Percentiles rank a stretch among this genome's conserved stretches.
phyloP scores from a whole-genome alignment of 2,329 filamentous ascomycete genomes.

The Periconia macrospinosa region DNA sequence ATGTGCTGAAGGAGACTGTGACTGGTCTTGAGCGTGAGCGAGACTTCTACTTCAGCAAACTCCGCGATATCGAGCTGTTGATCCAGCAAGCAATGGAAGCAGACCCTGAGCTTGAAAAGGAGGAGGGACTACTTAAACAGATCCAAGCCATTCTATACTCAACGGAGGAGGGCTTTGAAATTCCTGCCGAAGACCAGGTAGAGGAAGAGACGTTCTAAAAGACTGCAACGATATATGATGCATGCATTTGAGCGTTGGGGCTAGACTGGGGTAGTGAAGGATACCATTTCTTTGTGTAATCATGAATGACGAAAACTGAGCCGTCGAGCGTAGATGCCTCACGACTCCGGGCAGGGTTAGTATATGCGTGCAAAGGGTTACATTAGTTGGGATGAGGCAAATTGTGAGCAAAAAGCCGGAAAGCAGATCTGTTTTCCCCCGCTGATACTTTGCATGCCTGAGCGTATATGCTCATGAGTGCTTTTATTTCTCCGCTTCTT shows the following conservation, averaged over 20 bases:
- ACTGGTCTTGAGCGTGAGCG: conserved; percentile 90
- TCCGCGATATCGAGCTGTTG: conserved; percentile 93
- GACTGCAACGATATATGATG: conserved; percentile 11
- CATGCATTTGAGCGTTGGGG: conserved; percentile 35
- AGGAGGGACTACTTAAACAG: conserved; percentile 89
- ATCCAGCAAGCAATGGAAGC: conserved; percentile 92
- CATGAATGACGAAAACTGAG: conserved; percentile 16
- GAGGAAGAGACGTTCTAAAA: conserved; percentile 65
- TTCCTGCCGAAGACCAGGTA: conserved; percentile 75
- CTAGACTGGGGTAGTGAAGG: conserved; percentile 10
- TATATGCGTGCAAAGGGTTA: background rate
- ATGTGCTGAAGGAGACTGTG: conserved; percentile 92
- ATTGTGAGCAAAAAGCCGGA: background rate
- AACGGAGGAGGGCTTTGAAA: conserved; percentile 84
- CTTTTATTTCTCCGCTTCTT: background rate
- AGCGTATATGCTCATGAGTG: background rate
- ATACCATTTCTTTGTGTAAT: conserved; percentile 33
- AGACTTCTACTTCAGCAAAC: conserved; percentile 99
- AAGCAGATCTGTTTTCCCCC: background rate
- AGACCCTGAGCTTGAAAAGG: conserved; percentile 90
- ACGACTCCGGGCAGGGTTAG: background rate
- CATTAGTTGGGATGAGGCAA: background rate
- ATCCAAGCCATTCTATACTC: conserved; percentile 98
- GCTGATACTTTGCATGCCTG: background rate
- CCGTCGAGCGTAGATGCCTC: background rate